These are phyloP conservation scores for Aspergillus sergii DNA, from an alignment of 2,329 filamentous ascomycete species.

Conservation along the genomic window DNA sequence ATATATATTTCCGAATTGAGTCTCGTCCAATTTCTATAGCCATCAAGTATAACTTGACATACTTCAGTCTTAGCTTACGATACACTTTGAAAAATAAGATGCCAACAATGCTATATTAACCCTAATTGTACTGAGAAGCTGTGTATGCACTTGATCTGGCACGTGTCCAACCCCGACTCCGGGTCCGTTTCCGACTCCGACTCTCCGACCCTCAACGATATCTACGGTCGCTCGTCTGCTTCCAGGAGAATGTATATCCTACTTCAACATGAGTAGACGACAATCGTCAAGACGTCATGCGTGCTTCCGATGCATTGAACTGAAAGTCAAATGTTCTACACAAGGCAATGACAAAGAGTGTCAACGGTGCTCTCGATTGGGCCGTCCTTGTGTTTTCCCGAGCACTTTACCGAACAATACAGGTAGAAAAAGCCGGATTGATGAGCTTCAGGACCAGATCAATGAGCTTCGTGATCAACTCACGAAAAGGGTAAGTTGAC, in stretches of 20 bases:
- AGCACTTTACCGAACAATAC: neutral
- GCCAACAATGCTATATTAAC: neutral
- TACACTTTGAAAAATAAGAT: no score
- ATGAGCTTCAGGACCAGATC: slow-evolving; percentile 12
- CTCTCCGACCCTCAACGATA: neutral
- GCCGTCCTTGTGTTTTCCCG: slow-evolving; percentile 8
- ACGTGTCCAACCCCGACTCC: neutral
- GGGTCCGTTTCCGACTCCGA: neutral
- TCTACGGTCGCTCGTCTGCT: neutral
- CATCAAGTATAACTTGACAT: neutral
- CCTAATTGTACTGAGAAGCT: neutral
- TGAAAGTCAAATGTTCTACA: slow-evolving; percentile 15
- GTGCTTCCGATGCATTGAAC: slow-evolving; percentile 13
- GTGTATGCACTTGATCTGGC: neutral
- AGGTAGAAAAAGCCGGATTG: slow-evolving; percentile 10
- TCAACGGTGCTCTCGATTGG: slow-evolving; percentile 15
- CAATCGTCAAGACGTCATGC: slow-evolving; percentile 11
- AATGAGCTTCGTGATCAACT: slow-evolving; percentile 7
- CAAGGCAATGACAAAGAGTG: slow-evolving; percentile 3
- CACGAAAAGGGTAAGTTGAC: neutral
- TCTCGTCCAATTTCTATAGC: neutral
- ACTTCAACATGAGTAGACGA: slow-evolving; percentile 8
- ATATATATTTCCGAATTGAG: neutral
- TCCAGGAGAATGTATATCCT: neutral
- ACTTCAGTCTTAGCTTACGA: neutral